phyloP scores from a whole-genome alignment of 2,329 filamentous ascomycete genomes.

The Cadophora malorum region DNA sequence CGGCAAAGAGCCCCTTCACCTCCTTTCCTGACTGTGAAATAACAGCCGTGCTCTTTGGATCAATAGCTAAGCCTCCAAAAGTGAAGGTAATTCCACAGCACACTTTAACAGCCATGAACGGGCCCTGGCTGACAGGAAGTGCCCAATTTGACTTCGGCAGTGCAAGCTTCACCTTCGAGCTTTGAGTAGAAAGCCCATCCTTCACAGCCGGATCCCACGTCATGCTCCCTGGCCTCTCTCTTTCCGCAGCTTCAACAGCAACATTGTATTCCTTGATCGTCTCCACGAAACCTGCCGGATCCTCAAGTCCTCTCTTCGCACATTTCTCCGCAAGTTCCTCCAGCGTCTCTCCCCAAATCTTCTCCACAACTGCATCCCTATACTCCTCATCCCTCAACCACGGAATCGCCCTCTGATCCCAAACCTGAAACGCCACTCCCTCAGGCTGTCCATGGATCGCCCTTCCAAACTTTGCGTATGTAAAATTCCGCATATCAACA shows the following conservation, averaged over 20 bases:
- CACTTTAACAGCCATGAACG: not conserved
- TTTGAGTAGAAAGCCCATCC: not conserved
- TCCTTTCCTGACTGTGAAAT: not conserved
- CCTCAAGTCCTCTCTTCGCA: not conserved
- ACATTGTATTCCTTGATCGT: not conserved
- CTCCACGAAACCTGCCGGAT: not conserved
- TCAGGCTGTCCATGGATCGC: not conserved
- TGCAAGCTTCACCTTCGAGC: not conserved
- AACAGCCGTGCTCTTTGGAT: not conserved
- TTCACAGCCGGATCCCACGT: not conserved
- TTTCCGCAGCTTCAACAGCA: not conserved
- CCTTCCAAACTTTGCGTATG: not conserved
- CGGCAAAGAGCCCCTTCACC: not conserved
- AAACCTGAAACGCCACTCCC: not conserved
- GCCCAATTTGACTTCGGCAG: not conserved
- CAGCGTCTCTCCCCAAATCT: not conserved
- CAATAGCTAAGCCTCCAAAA: not conserved
- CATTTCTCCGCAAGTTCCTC: not conserved
- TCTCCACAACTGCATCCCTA: not conserved
- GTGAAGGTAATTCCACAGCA: not conserved
- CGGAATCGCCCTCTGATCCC: not conserved
- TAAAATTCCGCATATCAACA: not conserved
- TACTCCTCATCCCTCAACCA: not conserved
- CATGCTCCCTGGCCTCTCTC: not conserved
- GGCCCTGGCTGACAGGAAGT: not conserved